Base-by-base conservation (phyloP, 2,329 filamentous ascomycete species). In the Akanthomyces lecanii region DNA sequence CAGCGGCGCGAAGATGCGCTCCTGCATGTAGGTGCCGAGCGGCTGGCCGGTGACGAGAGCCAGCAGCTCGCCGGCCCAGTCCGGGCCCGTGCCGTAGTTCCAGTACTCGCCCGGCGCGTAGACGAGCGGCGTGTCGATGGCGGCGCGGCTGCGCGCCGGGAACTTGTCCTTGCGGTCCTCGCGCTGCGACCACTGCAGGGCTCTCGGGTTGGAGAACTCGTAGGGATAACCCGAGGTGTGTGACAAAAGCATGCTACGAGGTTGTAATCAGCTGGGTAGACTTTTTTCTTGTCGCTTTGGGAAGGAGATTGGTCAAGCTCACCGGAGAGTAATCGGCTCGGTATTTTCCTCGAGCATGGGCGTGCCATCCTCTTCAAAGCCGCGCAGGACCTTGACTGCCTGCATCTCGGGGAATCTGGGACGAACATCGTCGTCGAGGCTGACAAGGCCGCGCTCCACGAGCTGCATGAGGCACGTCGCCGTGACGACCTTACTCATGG, bases 141-240 rank as follows among this genome's bases (percentile, higher is more conserved):
- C 75, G 1, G 74, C 74, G 40, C 72, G 69, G 40, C 67, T 74
- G 65, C 70, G 75, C 33, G 72, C 66, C 18, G 74, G 67, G 54
- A 73, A 70, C 12, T 68, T 71, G n/a, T 68, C 67, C 0, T 69
- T 71, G 30, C 74, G 73, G 52, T 75, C 76, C 5, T 71, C 66
- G 7, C 69, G 70, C 25, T 68, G 63, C 5, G 76, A 74, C 79
- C 79, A 84, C 18, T 71, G 73, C 0, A 66, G 61, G 1, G 80
- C 68, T 6, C 75, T 71, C 0, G 78, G 74, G 56, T 81, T 74
- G 18, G 71, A 68, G 14, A 73, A 44, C 50, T 81, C 79, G 67
- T 82, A 81, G 1, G 72, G 74, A 0, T 82, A 63, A 2, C 83
- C 83, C 6, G 75, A 71, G 0, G 81, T 79, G 68, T 85, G 83